phyloP scores from a whole-genome alignment of 2,329 filamentous ascomycete genomes.

The Paracoccidioides brasiliensis region DNA sequence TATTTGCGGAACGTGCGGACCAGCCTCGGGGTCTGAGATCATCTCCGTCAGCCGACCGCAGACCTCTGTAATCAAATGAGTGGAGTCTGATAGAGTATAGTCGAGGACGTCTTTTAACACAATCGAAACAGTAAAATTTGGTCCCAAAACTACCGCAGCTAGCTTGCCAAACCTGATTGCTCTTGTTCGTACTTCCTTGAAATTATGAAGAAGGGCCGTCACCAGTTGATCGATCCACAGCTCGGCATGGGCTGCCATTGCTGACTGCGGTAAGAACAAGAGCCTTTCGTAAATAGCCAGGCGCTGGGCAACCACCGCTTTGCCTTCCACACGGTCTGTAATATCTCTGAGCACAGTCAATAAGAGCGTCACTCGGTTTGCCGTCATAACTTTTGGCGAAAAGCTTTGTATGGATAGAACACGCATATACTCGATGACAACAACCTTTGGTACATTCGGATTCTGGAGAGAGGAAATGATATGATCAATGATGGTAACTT shows the following conservation, averaged over 20 bases:
- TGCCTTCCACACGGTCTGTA: conserved; percentile 61
- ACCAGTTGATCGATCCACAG: conserved; percentile 78
- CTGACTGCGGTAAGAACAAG: conserved; percentile 53
- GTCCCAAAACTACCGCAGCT: conserved; percentile 55
- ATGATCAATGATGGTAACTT: conserved; percentile 66
- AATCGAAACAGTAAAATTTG: conserved; percentile 53
- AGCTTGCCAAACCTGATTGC: conserved; percentile 64
- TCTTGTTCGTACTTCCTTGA: conserved; percentile 61
- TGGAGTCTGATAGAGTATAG: conserved; percentile 36
- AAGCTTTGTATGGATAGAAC: conserved; percentile 73
- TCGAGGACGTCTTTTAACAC: conserved; percentile 45
- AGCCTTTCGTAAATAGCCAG: conserved; percentile 68
- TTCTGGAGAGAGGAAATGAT: conserved; percentile 63
- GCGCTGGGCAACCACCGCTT: conserved; percentile 65
- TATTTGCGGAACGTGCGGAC: conserved; percentile 63
- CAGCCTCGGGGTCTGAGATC: conserved; percentile 47
- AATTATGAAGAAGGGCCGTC: conserved; percentile 62
- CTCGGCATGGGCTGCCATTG: conserved; percentile 56
- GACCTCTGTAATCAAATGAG: conserved; percentile 57
- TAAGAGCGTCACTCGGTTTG: conserved; percentile 55
- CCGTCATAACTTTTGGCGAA: conserved; percentile 57
- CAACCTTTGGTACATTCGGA: conserved; percentile 55
- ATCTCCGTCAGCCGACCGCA: conserved; percentile 54
- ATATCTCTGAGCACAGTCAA: conserved; percentile 59
- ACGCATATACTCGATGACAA: conserved; percentile 67